Evolutionary conservation across 495 filamentous ascomycete species (phyloP).

Genomic region (Neurospora sp.): DNA sequence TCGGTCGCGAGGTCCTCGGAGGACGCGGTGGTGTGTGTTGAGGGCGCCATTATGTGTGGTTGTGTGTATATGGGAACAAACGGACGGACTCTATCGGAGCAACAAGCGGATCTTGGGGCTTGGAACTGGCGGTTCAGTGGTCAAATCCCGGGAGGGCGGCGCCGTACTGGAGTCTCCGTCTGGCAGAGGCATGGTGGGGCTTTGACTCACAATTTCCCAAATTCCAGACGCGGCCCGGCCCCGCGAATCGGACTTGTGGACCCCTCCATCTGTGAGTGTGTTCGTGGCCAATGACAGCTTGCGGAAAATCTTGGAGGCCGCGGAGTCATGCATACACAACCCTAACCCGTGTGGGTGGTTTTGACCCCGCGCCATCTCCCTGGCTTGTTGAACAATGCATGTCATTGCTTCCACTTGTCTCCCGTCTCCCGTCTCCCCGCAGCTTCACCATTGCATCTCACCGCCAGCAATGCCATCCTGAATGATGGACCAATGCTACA

Average conservation of each 20-base stretch:
- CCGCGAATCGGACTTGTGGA: neutral
- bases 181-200: neutral
- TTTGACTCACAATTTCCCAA: slow-evolving; percentile 1
- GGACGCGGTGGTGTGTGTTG: slow-evolving; percentile 9
- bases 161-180: neutral
- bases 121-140: neutral
- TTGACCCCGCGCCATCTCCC: neutral
- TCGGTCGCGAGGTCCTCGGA: slow-evolving; percentile 49
- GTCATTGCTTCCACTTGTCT: neutral
- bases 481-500: neutral
- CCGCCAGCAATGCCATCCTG: neutral
- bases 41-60: neutral
- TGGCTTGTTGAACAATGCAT: neutral
- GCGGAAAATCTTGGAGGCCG: neutral
- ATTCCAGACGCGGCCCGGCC: neutral
- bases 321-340: neutral
- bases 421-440: neutral
- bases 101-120: neutral
- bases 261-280: neutral
- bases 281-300: neutral
- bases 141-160: neutral
- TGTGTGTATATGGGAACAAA: neutral
- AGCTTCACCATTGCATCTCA: neutral
- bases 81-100: neutral
- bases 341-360: neutral